Evolutionary conservation across 129 eudicot genomes (phyloP), one percentile per base, ranked within the genome.

Genomic region (Lactuca saligna): DNA sequence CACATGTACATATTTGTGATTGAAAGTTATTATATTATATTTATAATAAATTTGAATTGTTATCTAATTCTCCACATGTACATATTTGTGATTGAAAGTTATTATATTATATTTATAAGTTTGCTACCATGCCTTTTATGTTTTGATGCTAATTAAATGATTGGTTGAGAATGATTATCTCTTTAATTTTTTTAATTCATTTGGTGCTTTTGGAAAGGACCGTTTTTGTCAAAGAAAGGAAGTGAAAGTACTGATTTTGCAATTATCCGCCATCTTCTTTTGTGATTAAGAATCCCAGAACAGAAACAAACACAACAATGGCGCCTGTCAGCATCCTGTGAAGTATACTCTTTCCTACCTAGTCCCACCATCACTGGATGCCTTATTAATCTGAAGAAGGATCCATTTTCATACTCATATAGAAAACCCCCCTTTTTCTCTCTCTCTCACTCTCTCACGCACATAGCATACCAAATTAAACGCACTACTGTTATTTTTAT

Each of bases 281-380:
- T 38, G 42, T 13, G 65, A n/a, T 73, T 60, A 29, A 33, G 44
- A 73, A 64, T 65, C 78, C 38, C 9, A 42, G 13, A 54, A 71
- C 76, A 60, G 76, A 55, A 63, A 54, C 66, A 29, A 14, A 66
- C 59, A 67, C 72, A 67, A 51, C 78, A 54, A 42, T 63, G 65
- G 71, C 71, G 62, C 63, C 65, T 54, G 48, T 73, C 78, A 54
- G 46, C 65, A 63, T 61, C 77, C 8, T 35, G 54, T 72, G 53
- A 61, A 35, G 38, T 61, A 17, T 71, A 49, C 77, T 14, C 70
- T 72, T 72, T 54, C 77, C 54, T 8, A 58, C 49, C 76, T 6
- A 61, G 69, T 50, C 76, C 70, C 70, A 63, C 70, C 77, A 58
- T 44, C 66, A 58, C 57, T 57, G 3, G 8, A 58, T 10, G 32